These are phyloP conservation scores for Mycena floridula DNA, from an alignment of 768 basidiomycete genomes.

Conservation along the genomic window DNA sequence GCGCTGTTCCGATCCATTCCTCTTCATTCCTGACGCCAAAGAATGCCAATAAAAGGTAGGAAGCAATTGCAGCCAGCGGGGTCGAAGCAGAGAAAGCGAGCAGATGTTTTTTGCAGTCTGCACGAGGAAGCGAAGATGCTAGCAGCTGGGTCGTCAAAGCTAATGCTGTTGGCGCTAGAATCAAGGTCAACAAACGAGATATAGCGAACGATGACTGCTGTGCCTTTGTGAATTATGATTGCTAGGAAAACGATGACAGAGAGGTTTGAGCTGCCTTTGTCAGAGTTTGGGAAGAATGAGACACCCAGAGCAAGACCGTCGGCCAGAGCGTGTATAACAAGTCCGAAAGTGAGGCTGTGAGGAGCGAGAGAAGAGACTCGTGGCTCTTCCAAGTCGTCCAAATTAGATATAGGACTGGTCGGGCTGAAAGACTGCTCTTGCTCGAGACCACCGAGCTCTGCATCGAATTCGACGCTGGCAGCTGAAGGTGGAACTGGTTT, in stretches of 20 bases:
- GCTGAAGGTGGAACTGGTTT: conserved; percentile 17
- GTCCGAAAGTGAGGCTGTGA: conserved; percentile 63
- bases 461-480: conserved; percentile 48
- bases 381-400: neutral
- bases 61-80: conserved; percentile 73
- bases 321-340: conserved; percentile 82
- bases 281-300: conserved; percentile 34
- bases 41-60: conserved; percentile 60
- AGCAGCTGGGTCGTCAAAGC: conserved; percentile 84
- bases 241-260: conserved; percentile 88
- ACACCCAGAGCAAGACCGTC: conserved; percentile 93
- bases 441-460: conserved; percentile 56
- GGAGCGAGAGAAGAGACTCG: conserved; percentile 1
- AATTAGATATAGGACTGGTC: conserved; percentile 1
- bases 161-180: conserved; percentile 80
- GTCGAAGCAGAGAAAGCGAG: conserved; percentile 79
- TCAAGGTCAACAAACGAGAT: neutral
- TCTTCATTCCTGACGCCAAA: conserved; percentile 37
- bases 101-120: conserved; percentile 69
- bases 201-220: neutral
- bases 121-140: conserved; percentile 61
- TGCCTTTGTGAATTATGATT: conserved; percentile 87
- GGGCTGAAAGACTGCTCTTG: conserved; percentile 27
- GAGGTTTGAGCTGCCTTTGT: conserved; percentile 32
- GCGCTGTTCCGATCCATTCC: conserved; percentile 67